Percentiles rank a stretch among this genome's conserved stretches.
phyloP scores from a whole-genome alignment of 2,329 filamentous ascomycete species.

The Aureobasidium namibiae region DNA sequence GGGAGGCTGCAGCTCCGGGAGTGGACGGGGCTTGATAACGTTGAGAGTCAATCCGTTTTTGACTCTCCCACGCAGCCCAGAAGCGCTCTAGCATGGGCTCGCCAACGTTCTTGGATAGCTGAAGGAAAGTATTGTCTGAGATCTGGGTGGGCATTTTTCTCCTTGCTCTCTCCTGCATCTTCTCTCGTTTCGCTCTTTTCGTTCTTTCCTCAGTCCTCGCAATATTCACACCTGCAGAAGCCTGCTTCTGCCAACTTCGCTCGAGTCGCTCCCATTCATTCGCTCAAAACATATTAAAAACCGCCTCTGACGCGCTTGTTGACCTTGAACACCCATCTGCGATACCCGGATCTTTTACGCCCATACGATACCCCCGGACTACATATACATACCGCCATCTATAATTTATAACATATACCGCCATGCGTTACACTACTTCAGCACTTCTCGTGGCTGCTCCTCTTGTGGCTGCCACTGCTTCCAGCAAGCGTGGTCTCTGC shows the following conservation, averaged over 20 bases:
- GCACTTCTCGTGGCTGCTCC: slow-evolving; percentile 9
- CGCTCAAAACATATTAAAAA: slow-evolving; percentile 5
- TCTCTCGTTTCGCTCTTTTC: neutral
- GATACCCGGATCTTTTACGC: neutral
- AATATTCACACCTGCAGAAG: neutral
- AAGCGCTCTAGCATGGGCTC: slow-evolving; percentile 8
- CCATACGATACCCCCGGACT: neutral
- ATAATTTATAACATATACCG: neutral
- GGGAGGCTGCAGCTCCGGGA: slow-evolving; percentile 9
- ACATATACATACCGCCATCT: neutral
- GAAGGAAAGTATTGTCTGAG: slow-evolving; percentile 11
- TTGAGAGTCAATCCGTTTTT: slow-evolving; percentile 11
- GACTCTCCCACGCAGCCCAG: slow-evolving; percentile 8
- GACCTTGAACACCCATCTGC: neutral
- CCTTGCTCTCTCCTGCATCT: neutral
- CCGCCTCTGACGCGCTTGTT: slow-evolving; percentile 2
- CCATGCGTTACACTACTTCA: slow-evolving; percentile 1
- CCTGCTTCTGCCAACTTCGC: neutral
- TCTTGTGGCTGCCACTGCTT: slow-evolving; percentile 22
- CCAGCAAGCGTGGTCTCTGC: slow-evolving; percentile 63
- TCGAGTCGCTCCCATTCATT: neutral
- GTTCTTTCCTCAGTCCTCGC: neutral
- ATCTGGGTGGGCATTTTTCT: neutral
- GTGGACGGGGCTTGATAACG: neutral
- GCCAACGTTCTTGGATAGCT: slow-evolving; percentile 6